phyloP scores from a whole-genome alignment of 805 yeast species.

The Wickerhamiella musiphila region DNA sequence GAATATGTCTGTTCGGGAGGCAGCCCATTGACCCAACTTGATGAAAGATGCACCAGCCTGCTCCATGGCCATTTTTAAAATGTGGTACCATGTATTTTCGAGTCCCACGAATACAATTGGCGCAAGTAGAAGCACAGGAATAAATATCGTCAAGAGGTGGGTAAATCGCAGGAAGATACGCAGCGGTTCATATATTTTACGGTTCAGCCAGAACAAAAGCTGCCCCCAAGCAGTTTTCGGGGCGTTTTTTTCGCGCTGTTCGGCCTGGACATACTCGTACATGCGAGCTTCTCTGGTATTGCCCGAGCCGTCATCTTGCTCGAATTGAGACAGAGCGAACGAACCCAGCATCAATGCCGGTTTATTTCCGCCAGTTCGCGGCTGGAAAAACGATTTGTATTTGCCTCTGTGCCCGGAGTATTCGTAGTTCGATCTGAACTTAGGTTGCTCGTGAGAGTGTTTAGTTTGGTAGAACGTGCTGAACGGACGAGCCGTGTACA shows the following conservation, averaged over 20 bases:
- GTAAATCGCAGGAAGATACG: slow-evolving; percentile 50
- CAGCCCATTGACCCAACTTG: slow-evolving; percentile 95
- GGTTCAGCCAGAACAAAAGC: slow-evolving; percentile 5
- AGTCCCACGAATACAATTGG: slow-evolving; percentile 43
- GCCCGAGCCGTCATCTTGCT: not conserved
- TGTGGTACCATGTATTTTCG: slow-evolving; percentile 40
- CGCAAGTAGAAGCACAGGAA: slow-evolving; percentile 48
- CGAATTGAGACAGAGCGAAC: slow-evolving; percentile 1
- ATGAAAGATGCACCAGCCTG: slow-evolving; percentile 75
- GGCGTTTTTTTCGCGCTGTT: not conserved
- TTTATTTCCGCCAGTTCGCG: too few relatives aligned
- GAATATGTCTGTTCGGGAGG: slow-evolving; percentile 87
- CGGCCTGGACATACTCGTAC: not conserved
- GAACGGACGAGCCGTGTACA: too few relatives aligned
- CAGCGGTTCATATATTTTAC: slow-evolving; percentile 46
- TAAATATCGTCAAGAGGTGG: slow-evolving; percentile 45
- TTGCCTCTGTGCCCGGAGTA: too few relatives aligned
- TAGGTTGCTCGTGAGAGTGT: too few relatives aligned
- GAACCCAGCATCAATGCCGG: too few relatives aligned
- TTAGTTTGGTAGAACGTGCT: too few relatives aligned
- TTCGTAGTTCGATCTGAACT: too few relatives aligned
- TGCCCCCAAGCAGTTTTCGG: slow-evolving; percentile 1
- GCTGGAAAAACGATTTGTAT: too few relatives aligned
- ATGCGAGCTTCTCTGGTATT: slow-evolving; percentile 2
- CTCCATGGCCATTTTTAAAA: slow-evolving; percentile 52